These are phyloP conservation scores for Schizophyllum commune DNA, from an alignment of 1,284 basidiomycete genomes.

Conservation along the genomic window DNA sequence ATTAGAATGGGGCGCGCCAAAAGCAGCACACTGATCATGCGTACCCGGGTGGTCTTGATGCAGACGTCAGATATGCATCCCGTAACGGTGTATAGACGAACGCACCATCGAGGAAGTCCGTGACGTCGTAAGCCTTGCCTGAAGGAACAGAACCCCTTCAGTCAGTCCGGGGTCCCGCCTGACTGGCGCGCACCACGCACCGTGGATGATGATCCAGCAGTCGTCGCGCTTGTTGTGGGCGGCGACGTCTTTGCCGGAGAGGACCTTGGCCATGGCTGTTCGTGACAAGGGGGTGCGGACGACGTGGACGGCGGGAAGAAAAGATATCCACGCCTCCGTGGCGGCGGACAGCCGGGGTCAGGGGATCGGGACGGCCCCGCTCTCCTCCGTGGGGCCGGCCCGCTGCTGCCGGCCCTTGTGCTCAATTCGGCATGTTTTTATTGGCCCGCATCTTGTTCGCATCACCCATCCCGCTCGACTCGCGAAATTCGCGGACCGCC, in stretches of 20 bases:
- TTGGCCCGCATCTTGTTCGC: no score
- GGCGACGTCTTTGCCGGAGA: conserved; percentile 57
- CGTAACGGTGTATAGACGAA: neutral
- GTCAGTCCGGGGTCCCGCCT: conserved; percentile 21
- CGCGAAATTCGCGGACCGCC: no score
- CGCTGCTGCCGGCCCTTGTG: no score
- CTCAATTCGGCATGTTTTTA: no score
- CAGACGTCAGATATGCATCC: conserved; percentile 4
- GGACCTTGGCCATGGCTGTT: conserved; percentile 2
- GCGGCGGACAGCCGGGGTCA: no score
- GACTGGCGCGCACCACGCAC: conserved; percentile 27
- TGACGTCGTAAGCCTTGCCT: conserved; percentile 70
- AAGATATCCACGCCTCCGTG: no score
- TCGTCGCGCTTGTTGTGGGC: conserved; percentile 65
- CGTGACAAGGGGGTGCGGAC: no score
- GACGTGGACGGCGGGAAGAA: no score
- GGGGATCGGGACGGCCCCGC: no score
- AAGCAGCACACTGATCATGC: conserved; percentile 9
- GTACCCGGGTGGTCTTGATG: conserved; percentile 57
- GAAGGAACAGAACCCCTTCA: conserved; percentile 10
- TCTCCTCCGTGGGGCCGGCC: no score
- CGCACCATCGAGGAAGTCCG: conserved; percentile 61
- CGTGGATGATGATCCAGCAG: conserved; percentile 89
- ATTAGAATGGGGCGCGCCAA: neutral
- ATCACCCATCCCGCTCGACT: no score